These are phyloP conservation scores for Aspergillus terreus DNA, from an alignment of 2,329 filamentous ascomycete genomes.

Conservation along the genomic window DNA sequence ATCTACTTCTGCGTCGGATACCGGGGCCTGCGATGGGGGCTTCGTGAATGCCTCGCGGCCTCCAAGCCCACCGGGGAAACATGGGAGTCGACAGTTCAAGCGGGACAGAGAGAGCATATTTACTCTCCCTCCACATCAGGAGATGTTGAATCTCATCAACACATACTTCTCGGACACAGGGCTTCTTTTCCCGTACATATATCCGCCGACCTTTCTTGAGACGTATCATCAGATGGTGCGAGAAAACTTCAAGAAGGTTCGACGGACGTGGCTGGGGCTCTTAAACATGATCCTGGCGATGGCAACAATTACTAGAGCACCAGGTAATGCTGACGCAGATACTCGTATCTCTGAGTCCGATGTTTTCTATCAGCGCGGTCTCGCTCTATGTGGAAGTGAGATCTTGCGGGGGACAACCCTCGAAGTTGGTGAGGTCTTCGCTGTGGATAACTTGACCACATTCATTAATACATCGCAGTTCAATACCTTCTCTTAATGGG, in stretches of 20 bases:
- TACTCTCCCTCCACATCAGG: constrained; percentile 10
- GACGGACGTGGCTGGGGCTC: constrained; percentile 29
- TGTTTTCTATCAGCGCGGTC: constrained; percentile 19
- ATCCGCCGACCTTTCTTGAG: constrained; percentile 21
- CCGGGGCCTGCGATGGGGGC: constrained; percentile 9
- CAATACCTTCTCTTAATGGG: constrained; percentile 49
- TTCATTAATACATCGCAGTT: constrained; percentile 26
- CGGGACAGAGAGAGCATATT: constrained; percentile 9
- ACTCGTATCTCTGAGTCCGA: constrained; percentile 8
- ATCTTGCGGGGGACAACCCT: constrained; percentile 18
- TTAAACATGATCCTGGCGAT: constrained; percentile 30
- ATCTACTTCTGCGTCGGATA: background rate
- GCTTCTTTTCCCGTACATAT: constrained; percentile 28
- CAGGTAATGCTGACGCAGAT: constrained; percentile 4
- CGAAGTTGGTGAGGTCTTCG: constrained; percentile 19
- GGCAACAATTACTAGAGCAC: constrained; percentile 16
- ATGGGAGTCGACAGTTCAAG: background rate
- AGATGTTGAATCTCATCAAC: constrained; percentile 16
- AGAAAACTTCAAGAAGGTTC: constrained; percentile 19
- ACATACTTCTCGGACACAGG: constrained; percentile 25
- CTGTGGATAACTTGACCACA: background rate
- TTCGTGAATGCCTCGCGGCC: constrained; percentile 18
- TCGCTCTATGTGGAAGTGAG: constrained; percentile 19
- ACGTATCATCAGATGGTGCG: constrained; percentile 20
- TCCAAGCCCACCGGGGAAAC: constrained; percentile 7